A percentile compares a stretch with the other conserved stretches of the same genome.
phyloP scores from a whole-genome alignment of 768 basidiomycete genomes.

The Pholiota conissans region DNA sequence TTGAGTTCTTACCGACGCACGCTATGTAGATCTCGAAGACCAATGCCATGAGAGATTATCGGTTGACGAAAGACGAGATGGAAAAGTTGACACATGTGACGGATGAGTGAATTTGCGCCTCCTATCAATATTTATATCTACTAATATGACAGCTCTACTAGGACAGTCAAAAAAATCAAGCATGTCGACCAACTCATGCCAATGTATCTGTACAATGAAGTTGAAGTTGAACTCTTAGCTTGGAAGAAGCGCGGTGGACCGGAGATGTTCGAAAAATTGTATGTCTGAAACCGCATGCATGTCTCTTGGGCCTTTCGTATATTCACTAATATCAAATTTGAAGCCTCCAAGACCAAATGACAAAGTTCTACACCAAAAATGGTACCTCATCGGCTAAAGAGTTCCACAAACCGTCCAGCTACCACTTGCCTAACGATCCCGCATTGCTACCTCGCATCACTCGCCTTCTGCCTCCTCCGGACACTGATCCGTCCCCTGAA shows the following conservation, averaged over 20 bases:
- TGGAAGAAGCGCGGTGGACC: not conserved
- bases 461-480: not conserved
- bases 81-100: not conserved
- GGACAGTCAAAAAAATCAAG: not conserved
- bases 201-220: not conserved
- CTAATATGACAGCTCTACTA: too few relatives aligned
- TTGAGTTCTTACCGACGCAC: too few relatives aligned
- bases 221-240: conserved; percentile 1
- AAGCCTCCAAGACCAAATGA: not conserved
- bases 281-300: too few relatives aligned
- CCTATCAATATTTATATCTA: too few relatives aligned
- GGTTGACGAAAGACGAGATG: not conserved
- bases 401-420: not conserved
- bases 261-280: not conserved
- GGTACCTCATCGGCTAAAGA: not conserved
- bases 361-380: not conserved
- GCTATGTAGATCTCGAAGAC: not conserved
- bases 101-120: not conserved
- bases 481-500: not conserved
- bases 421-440: not conserved
- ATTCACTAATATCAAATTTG: too few relatives aligned
- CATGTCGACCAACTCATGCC: not conserved
- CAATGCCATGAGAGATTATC: not conserved
- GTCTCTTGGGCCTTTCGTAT: too few relatives aligned
- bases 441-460: too few relatives aligned